Evolutionary conservation across 345 rosid genomes (phyloP), one percentile per base, ranked within the genome.

Genomic region (Acer yangbiense): DNA sequence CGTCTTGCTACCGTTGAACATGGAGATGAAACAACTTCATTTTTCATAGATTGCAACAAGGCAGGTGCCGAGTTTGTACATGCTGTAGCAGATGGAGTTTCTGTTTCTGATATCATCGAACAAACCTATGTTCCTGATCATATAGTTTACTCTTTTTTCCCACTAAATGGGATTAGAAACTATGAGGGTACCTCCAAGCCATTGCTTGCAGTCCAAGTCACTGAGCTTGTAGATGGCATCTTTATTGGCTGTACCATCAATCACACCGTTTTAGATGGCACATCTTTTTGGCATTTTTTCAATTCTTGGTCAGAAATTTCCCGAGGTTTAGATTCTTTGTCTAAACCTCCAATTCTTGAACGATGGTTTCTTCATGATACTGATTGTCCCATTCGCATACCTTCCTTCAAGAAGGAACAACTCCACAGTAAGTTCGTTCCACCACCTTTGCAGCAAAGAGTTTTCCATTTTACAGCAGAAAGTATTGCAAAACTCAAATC

Each of bases 271-370:
- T 84, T 69, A 0, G 90, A 88, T 50, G 89, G 88, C 1, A 11
- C 55, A 0, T 77, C 92, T 0, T 73, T 90, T 21, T 88, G 90
- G 92, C 73, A 78, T 52, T 86, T 90, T 74, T 11, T 90, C 43
- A 82, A 86, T 9, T 63, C 83, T 0, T 87, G 94, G 89, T 84
- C 92, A 0, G 81, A 86, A 79, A 83, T 81, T 14, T 75, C 76
- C 9, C 76, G 77, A 12, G 79, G 87, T n/a, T 55, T 12, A 7
- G 27, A 16, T 65, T 21, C 6, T 9, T 8, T 46, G 48, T 52
- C 80, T 9, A 74, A 78, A 9, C 20, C 65, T 58, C 87, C 84
- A 4, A 57, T 72, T 25, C 9, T 78, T 11, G 21, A 41, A 13
- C 69, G 74, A 1, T 78, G 54, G 64, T 76, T 82, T 65, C 74